phyloP scores from a whole-genome alignment of 257 asterid genomes.

The Nemophila menziesii region DNA sequence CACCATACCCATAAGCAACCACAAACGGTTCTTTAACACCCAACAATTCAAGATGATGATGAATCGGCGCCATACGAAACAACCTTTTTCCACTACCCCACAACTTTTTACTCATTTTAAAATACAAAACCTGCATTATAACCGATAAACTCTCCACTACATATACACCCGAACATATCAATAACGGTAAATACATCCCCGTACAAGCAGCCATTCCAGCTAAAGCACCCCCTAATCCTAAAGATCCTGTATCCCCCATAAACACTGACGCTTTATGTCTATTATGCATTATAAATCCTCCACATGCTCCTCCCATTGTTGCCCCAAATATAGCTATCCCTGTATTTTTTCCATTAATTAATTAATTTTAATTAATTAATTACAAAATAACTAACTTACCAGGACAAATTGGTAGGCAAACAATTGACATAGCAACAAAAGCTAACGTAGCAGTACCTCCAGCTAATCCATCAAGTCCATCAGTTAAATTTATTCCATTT shows the following conservation, averaged over 20 bases:
- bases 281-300: constrained; percentile 80
- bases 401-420: constrained; percentile 83
- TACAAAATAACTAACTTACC: constrained; percentile 35
- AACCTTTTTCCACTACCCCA: constrained; percentile 33
- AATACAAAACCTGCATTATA: constrained; percentile 46
- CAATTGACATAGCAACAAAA: constrained; percentile 83
- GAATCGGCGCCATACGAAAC: constrained; percentile 44
- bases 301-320: constrained; percentile 96
- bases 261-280: constrained; percentile 64
- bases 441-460: constrained; percentile 85
- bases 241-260: constrained; percentile 85
- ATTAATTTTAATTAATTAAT: constrained; percentile 3
- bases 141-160: constrained; percentile 50
- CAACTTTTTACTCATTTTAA: constrained; percentile 32
- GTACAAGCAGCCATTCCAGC: constrained; percentile 96
- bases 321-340: constrained; percentile 88
- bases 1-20: constrained; percentile 51
- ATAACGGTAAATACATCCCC: constrained; percentile 86
- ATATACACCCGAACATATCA: constrained; percentile 65
- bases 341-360: constrained; percentile 18
- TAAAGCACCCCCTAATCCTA: constrained; percentile 89
- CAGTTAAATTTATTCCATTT: constrained; percentile 60
- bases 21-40: constrained; percentile 60
- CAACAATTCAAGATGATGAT: constrained; percentile 47
- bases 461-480: constrained; percentile 89